A percentile compares a stretch with the other conserved stretches of the same genome.
Conservation (phyloP, 2,329 filamentous ascomycete genomes). For the Fonsecaea pugnacius region DNA sequence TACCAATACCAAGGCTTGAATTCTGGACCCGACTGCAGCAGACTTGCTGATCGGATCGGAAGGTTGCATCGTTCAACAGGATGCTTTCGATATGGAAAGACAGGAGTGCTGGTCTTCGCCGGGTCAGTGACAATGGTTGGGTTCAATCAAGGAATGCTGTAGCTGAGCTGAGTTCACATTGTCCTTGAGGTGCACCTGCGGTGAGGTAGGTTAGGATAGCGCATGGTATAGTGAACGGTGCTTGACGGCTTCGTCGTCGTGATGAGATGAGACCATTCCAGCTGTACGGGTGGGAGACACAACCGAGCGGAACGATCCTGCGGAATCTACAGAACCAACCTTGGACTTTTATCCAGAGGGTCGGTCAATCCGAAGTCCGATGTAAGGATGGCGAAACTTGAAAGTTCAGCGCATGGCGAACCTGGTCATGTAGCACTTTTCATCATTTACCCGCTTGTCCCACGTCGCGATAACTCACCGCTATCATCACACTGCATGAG, state of each 20-base stretch:
- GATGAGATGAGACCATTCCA: neutral
- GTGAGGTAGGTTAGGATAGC: neutral
- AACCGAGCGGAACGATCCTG: neutral
- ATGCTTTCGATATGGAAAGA: neutral
- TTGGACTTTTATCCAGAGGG: neutral
- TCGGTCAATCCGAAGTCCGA: neutral
- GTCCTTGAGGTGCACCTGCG: neutral
- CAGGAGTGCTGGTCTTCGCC: neutral
- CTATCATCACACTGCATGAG: constrained; percentile 17
- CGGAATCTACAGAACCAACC: neutral
- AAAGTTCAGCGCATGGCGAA: neutral
- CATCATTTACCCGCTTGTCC: neutral
- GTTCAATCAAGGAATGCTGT: constrained; percentile 3
- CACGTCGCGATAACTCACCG: constrained; percentile 7
- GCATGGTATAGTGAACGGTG: neutral
- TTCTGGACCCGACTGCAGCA: constrained; percentile 16
- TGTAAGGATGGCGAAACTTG: neutral
- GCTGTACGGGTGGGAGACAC: neutral
- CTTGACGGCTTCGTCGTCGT: neutral
- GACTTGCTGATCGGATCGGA: constrained; percentile 7
- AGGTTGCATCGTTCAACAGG: constrained; percentile 12
- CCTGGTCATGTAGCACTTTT: constrained; percentile 3
- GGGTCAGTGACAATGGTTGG: neutral
- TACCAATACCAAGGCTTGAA: constrained; percentile 24
- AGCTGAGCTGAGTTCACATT: constrained; percentile 11